Evolutionary conservation across 2,329 filamentous ascomycete species (phyloP).

Genomic region (Rutstroemia sydowiana): DNA sequence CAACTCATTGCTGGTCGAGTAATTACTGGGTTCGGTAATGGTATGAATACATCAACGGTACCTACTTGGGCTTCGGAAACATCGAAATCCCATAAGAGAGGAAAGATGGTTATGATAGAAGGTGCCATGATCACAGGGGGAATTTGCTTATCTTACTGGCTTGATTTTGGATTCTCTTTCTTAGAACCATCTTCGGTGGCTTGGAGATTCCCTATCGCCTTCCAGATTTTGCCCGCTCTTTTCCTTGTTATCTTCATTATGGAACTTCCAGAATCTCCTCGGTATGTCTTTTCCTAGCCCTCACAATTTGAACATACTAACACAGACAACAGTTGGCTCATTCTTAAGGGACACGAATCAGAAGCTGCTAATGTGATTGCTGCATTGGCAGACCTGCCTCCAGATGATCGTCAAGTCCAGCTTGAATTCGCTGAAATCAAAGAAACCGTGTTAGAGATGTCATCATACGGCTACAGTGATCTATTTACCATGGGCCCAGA

Average conservation of each 20-base stretch:
- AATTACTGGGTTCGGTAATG: conserved; percentile 68
- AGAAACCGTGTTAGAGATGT: not conserved
- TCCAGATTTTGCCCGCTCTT: conserved; percentile 9
- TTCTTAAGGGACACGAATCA: conserved; percentile 27
- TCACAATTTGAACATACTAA: not conserved
- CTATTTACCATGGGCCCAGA: conserved; percentile 8
- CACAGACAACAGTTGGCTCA: conserved; percentile 27
- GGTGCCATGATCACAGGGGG: conserved; percentile 10
- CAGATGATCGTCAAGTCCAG: conserved; percentile 47
- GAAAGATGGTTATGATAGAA: conserved; percentile 11
- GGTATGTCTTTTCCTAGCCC: not conserved
- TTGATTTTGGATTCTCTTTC: conserved; percentile 8
- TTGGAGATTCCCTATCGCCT: conserved; percentile 12
- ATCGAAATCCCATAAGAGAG: conserved; percentile 10
- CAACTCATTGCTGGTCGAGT: conserved; percentile 57
- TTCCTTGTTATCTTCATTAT: conserved; percentile 19
- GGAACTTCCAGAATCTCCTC: conserved; percentile 29
- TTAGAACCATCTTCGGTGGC: not conserved
- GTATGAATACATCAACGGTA: conserved; percentile 43
- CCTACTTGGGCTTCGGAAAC: conserved; percentile 14
- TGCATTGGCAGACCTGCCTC: conserved; percentile 19
- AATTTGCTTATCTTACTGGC: conserved; percentile 10
- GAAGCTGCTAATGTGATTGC: conserved; percentile 31
- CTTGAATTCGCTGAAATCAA: conserved; percentile 41
- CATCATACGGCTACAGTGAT: not conserved